Percentiles rank a stretch among this genome's conserved stretches.
Conservation (phyloP, 768 basidiomycete genomes). For the Boletus reticulatus region DNA sequence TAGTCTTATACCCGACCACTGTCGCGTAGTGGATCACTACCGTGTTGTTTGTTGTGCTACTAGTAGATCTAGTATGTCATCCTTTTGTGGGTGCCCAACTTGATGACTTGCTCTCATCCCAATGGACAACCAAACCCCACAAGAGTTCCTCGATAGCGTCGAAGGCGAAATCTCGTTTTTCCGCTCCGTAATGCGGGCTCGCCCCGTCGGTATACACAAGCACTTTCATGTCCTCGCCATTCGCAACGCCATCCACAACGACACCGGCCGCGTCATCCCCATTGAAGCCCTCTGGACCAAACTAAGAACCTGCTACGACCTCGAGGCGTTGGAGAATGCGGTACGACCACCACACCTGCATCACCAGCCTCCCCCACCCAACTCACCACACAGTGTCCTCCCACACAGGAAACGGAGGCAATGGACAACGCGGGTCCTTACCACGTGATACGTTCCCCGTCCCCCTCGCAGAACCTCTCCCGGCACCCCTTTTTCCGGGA, state of each 20-base stretch:
- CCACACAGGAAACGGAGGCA: constrained; percentile 41
- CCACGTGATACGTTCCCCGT: constrained; percentile 59
- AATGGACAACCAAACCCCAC: constrained; percentile 31
- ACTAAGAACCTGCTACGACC: constrained; percentile 65
- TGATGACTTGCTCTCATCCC: neutral
- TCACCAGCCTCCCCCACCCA: neutral
- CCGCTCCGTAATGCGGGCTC: constrained; percentile 73
- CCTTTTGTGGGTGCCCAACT: constrained; percentile 20
- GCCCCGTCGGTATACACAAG: constrained; percentile 81
- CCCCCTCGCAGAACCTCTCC: constrained; percentile 65
- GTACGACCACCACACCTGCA: constrained; percentile 5
- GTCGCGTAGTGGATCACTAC: neutral
- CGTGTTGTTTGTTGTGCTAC: constrained; percentile 28
- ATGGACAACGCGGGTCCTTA: constrained; percentile 44
- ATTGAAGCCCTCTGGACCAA: constrained; percentile 75
- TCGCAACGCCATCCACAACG: constrained; percentile 65
- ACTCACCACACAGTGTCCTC: neutral
- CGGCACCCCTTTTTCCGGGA: constrained; percentile 71
- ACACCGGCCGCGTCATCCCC: constrained; percentile 60
- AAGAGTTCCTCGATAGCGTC: constrained; percentile 61
- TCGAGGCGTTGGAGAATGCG: constrained; percentile 74
- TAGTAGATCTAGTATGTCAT: constrained; percentile 6
- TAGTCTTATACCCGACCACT: constrained; percentile 24
- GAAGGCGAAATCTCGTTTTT: constrained; percentile 87
- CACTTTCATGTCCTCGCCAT: constrained; percentile 81